Conservation (phyloP, 495 filamentous ascomycete species). For the Parathielavia hyrcaniae region DNA sequence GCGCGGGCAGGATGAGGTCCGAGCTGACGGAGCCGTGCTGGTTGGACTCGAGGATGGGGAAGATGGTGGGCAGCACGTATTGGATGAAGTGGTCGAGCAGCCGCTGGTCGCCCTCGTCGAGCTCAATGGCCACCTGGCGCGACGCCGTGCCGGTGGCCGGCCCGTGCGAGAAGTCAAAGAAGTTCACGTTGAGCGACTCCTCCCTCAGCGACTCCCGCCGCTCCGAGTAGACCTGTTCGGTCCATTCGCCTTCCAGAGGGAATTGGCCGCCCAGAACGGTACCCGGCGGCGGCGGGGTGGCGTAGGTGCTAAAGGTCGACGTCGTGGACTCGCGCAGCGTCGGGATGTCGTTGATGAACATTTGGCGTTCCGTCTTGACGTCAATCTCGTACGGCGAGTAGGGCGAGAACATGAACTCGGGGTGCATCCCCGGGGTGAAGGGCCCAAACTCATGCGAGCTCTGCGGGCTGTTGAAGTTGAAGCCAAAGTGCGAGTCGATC, state of each 20-base stretch:
- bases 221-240: slow-evolving; percentile 66
- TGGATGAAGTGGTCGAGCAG: slow-evolving; percentile 89
- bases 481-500: slow-evolving; percentile 70
- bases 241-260: slow-evolving; percentile 64
- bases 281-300: slow-evolving; percentile 62
- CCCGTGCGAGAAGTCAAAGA: slow-evolving; percentile 68
- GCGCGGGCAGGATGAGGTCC: slow-evolving; percentile 72
- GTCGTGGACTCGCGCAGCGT: slow-evolving; percentile 74
- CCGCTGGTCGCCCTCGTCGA: slow-evolving; percentile 82
- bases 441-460: slow-evolving; percentile 54
- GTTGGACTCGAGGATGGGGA: slow-evolving; percentile 84
- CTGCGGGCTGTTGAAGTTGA: slow-evolving; percentile 64
- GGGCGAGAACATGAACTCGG: slow-evolving; percentile 46
- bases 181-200: slow-evolving; percentile 62
- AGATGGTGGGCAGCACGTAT: slow-evolving; percentile 79
- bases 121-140: slow-evolving; percentile 65
- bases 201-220: slow-evolving; percentile 57
- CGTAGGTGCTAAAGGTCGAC: slow-evolving; percentile 81
- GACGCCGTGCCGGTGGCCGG: slow-evolving; percentile 46
- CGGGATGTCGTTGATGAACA: slow-evolving; percentile 86
- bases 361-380: slow-evolving; percentile 90
- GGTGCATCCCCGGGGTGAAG: slow-evolving; percentile 49
- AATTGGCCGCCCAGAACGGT: slow-evolving; percentile 59
- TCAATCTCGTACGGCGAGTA: slow-evolving; percentile 87
- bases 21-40: slow-evolving; percentile 71